Base-by-base conservation (phyloP, 306 rosid genomes). In the Albizia julibrissin region DNA sequence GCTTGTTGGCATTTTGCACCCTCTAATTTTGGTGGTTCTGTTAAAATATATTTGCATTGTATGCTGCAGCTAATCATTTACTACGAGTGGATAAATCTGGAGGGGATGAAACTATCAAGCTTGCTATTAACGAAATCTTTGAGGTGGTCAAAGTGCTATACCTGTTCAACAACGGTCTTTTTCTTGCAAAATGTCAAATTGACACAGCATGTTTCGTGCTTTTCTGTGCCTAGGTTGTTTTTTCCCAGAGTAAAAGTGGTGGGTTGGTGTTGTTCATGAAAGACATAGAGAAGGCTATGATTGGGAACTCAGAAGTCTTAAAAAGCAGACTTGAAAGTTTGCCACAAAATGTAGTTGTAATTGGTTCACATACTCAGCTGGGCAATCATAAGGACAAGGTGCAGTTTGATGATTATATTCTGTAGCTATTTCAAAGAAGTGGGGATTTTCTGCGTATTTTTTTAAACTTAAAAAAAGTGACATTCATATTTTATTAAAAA, bases 371-470 rank as follows among this genome's bases (percentile, higher is more conserved):
- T 80, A 87, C 95, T 22, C 99, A 90, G 86, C 87, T 87, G 88
- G 98, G 93, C 81, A 89, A 58, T 78, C 98, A 90, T 4, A 93
- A 92, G 82, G 99, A 93, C 82, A 95, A 91, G 98, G 99, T 93
- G 82, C 82, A 62, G 37, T 74, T 87, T 77, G 5, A 75, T 74
- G 67, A 64, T 81, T 64, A n/a, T 58, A 22, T 78, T 76, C 6
- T 61, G 33, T 61, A 68, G 59, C 77, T 37, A 37, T 62, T 82
- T 79, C 37, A 10, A 61, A 31, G 66, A 74, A 3, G 3, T 67
- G 5, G 39, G n/a, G 50, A 46, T 82, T 68, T 81, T 52, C 11
- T 52, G 10, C 26, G 21, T 54, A 18, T 16, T 83, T 40, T 31
- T 73, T 78, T 54, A 40, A 46, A 56, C 77, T 61, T 27, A 24